Base-by-base conservation (phyloP, 2,329 filamentous ascomycete species). In the Ophiostoma ips region DNA sequence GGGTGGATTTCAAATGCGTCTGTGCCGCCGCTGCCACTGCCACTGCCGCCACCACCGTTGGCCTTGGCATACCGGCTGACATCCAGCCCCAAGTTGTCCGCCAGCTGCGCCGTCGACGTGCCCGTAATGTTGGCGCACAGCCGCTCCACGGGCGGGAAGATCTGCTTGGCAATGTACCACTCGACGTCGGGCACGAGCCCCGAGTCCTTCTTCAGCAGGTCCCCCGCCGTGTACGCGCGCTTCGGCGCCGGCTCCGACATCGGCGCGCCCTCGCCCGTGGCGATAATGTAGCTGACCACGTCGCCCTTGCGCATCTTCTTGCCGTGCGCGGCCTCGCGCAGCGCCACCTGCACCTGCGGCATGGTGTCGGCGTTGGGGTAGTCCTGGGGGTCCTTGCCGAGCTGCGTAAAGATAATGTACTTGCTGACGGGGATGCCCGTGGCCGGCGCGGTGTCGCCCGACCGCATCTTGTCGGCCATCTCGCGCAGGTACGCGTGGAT, bases 161-260 rank as follows among this genome's bases (percentile, higher is more conserved):
- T 95, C 66, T 98, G 92, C 71, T 98, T 98, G 70, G 87, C 84
- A 36, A 98, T 79, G 65, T 98, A 98, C 77, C 89, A 96, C 62
- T 98, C 92, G n/a, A 95, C 77, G 61, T 98, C 92, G 2, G 89
- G 87, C 52, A 83, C 76, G 7, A 98, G 74, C 1, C 72, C 82
- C 1, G 83, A 81, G 57, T 85, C 84, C 15, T 78, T 62, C 61
- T 92, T 94, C 52, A 86, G 70, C 16, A 94, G 81, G 63, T 98
- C 92, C 51, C 88, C 83, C 1, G 87, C 83, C 5, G 84, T 82
- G 63, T 87, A 90, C 3, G 92, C 90, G 57, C 94, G 87, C 68
- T 95, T 95, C 19, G 92, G 85, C 2, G 87, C 78, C 12, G 75
- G 73, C 55, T 88, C 84, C 37, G 70, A 83, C 57, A 54, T 2